Evolutionary conservation across 345 rosid species (phyloP).

Genomic region (Isatis tinctoria): DNA sequence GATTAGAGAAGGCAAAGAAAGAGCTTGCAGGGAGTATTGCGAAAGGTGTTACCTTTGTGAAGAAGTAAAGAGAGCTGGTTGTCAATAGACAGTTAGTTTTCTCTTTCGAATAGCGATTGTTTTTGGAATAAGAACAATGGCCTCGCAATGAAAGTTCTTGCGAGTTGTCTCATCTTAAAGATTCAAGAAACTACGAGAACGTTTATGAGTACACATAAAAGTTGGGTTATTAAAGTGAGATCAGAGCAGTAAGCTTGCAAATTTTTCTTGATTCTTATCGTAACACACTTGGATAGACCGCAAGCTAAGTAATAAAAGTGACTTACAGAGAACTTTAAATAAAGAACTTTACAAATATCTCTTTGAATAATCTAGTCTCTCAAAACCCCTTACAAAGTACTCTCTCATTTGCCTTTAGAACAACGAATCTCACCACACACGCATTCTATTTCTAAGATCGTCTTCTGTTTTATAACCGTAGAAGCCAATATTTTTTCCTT

Average conservation of each 20-base stretch:
- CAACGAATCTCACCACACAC: too few relatives aligned
- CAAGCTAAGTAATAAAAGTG: too few relatives aligned
- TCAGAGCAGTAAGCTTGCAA: background rate
- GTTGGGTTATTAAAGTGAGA: background rate
- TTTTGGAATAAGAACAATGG: conserved; percentile 19
- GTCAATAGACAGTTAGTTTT: background rate
- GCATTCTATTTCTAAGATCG: too few relatives aligned
- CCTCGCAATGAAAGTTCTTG: background rate
- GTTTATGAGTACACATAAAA: background rate
- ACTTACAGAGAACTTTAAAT: too few relatives aligned
- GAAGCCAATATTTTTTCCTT: too few relatives aligned
- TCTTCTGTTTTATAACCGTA: too few relatives aligned
- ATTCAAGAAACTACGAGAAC: background rate
- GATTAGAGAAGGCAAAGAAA: conserved; percentile 88
- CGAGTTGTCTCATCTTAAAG: background rate
- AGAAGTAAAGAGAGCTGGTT: conserved; percentile 37
- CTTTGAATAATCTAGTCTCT: too few relatives aligned
- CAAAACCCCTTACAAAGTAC: too few relatives aligned
- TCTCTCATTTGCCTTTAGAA: too few relatives aligned
- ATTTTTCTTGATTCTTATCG: too few relatives aligned
- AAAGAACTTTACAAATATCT: too few relatives aligned
- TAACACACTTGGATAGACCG: too few relatives aligned
- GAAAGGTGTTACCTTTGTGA: conserved; percentile 69
- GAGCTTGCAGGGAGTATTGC: conserved; percentile 74
- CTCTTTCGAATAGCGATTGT: background rate